phyloP scores from a whole-genome alignment of 495 filamentous ascomycete genomes.

The Aspergillus campestris region DNA sequence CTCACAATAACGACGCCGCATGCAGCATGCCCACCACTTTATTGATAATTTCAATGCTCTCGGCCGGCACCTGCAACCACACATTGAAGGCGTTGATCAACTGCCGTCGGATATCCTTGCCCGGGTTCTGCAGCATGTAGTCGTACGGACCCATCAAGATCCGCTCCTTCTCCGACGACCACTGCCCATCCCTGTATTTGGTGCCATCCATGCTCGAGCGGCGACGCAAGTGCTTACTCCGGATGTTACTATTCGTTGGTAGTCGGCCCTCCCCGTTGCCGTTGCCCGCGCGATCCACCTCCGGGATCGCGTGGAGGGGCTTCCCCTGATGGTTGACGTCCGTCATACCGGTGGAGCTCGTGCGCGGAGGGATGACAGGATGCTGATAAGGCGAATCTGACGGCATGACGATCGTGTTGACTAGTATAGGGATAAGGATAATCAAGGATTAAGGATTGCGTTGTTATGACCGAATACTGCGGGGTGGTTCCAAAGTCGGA shows the following conservation, averaged over 20 bases:
- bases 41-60: slow-evolving; percentile 72
- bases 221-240: slow-evolving; percentile 27
- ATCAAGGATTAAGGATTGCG: no score
- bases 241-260: slow-evolving; percentile 20
- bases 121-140: slow-evolving; percentile 76
- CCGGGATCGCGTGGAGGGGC: slow-evolving; percentile 22
- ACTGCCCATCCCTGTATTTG: slow-evolving; percentile 46
- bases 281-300: slow-evolving; percentile 21
- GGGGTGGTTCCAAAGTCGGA: no score
- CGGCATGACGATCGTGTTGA: slow-evolving; percentile 3
- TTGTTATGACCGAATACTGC: no score
- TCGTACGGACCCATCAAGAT: slow-evolving; percentile 82
- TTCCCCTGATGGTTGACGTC: slow-evolving; percentile 17
- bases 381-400: slow-evolving; percentile 38
- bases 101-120: slow-evolving; percentile 83
- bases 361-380: slow-evolving; percentile 65
- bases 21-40: slow-evolving; percentile 90
- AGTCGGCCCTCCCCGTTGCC: slow-evolving; percentile 50
- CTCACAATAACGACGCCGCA: slow-evolving; percentile 75
- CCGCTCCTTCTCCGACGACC: slow-evolving; percentile 64
- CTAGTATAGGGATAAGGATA: no score
- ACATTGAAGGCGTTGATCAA: slow-evolving; percentile 85
- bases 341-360: slow-evolving; percentile 52
- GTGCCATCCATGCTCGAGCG: slow-evolving; percentile 41
- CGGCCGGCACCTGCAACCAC: slow-evolving; percentile 76